These are phyloP conservation scores for Neofusicoccum ribis DNA, from an alignment of 2,329 filamentous ascomycete genomes.

Conservation along the genomic window DNA sequence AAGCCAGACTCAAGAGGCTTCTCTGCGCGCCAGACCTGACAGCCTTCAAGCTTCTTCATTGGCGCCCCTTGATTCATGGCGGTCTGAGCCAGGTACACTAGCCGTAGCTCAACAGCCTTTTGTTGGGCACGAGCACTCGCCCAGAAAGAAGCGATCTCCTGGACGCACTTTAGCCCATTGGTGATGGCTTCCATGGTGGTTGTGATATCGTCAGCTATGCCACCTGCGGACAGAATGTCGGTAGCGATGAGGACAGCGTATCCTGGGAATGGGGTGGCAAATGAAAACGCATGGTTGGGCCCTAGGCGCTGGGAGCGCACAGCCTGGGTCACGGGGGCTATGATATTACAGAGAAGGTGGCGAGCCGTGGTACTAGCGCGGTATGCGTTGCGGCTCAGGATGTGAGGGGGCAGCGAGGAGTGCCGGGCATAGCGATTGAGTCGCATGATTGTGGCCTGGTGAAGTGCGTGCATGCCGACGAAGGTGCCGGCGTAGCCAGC, in stretches of 20 bases:
- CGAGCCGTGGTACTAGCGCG: conserved; percentile 25
- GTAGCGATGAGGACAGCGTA: conserved; percentile 63
- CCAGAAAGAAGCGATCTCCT: conserved; percentile 61
- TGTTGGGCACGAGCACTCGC: conserved; percentile 56
- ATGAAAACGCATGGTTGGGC: conserved; percentile 35
- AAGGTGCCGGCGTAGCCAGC: conserved; percentile 59
- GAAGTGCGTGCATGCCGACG: conserved; percentile 66
- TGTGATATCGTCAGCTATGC: conserved; percentile 51
- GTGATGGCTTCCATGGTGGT: conserved; percentile 56
- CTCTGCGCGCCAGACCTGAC: conserved; percentile 7
- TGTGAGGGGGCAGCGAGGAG: conserved; percentile 29
- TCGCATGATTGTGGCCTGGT: conserved; percentile 64
- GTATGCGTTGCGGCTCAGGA: conserved; percentile 34
- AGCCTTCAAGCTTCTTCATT: not conserved
- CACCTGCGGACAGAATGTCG: conserved; percentile 65
- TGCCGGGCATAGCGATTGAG: conserved; percentile 59
- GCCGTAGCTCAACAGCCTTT: conserved; percentile 49
- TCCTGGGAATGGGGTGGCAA: conserved; percentile 63
- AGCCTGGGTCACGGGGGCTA: conserved; percentile 32
- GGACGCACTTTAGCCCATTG: conserved; percentile 55
- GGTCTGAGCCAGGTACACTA: conserved; percentile 47
- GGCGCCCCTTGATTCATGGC: conserved; percentile 22
- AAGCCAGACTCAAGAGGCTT: conserved; percentile 10
- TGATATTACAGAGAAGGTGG: conserved; percentile 35
- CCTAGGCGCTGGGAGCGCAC: conserved; percentile 32